Evolutionary conservation across 129 eudicot genomes (phyloP).

Genomic region (Tanacetum coccineum): DNA sequence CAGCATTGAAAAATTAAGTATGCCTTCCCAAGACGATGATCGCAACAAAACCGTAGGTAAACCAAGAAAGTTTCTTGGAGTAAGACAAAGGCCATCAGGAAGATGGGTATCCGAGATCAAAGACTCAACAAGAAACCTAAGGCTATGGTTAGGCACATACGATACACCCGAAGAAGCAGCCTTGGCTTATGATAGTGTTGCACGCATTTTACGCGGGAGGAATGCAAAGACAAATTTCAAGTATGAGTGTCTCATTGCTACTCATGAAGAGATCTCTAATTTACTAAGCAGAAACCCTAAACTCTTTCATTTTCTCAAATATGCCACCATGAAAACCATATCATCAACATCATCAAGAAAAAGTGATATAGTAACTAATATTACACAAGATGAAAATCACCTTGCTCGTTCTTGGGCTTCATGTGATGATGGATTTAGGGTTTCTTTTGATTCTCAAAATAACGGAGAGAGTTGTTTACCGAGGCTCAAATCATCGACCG

Average conservation of each 20-base stretch:
- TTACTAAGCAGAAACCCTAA: conserved; percentile 3
- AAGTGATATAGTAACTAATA: background rate
- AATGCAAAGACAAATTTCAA: conserved; percentile 10
- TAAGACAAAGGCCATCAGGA: conserved; percentile 18
- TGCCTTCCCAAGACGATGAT: background rate
- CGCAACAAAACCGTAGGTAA: background rate
- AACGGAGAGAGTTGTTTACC: background rate
- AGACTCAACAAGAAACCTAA: conserved; percentile 8
- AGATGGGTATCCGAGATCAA: conserved; percentile 17
- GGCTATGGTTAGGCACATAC: conserved; percentile 15
- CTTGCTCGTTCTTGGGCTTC: background rate
- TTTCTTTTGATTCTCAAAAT: conserved; percentile 6
- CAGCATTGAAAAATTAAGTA: background rate
- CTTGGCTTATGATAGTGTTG: conserved; percentile 9
- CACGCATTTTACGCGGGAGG: conserved; percentile 9
- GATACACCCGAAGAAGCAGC: conserved; percentile 7
- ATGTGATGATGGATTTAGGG: background rate
- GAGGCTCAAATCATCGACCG: background rate
- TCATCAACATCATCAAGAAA: background rate
- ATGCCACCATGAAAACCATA: background rate
- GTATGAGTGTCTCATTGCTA: background rate
- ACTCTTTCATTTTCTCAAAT: background rate
- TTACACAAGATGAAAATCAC: background rate
- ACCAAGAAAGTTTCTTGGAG: conserved; percentile 9
- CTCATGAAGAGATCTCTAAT: conserved; percentile 8